These are phyloP conservation scores for Daedaleopsis sinensis DNA, from an alignment of 768 basidiomycete species.

Conservation along the genomic window DNA sequence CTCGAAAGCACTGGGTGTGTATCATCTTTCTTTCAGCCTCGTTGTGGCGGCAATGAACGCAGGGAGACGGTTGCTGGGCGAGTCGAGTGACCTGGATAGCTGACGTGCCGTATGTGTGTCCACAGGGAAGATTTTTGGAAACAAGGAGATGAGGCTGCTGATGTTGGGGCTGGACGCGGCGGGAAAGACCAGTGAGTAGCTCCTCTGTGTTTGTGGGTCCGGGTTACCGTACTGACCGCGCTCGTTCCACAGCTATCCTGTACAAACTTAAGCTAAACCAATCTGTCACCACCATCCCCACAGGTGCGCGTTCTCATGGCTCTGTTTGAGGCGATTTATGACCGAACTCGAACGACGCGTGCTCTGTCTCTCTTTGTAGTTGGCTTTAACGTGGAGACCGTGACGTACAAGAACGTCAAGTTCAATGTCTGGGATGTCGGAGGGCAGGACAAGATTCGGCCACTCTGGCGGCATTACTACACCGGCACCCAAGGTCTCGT, in stretches of 20 bases:
- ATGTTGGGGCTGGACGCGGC: conserved; percentile 98
- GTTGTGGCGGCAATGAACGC: conserved; percentile 1
- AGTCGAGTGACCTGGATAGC: conserved; percentile 6
- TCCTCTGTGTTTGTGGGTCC: background rate
- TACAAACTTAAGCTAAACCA: conserved; percentile 99
- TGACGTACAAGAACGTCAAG: conserved; percentile 98
- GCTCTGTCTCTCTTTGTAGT: conserved; percentile 47
- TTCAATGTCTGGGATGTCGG: conserved; percentile 98
- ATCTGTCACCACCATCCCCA: conserved; percentile 97
- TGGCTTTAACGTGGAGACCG: conserved; percentile 99
- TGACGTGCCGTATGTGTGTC: conserved; percentile 4
- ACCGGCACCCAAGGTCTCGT: conserved; percentile 98
- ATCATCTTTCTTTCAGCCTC: background rate
- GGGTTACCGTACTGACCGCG: conserved; percentile 9
- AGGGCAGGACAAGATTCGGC: conserved; percentile 99
- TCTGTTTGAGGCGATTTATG: background rate
- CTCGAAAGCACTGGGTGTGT: conserved; percentile 79
- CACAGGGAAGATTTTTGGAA: conserved; percentile 91
- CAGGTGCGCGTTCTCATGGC: conserved; percentile 51
- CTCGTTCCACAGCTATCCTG: conserved; percentile 72
- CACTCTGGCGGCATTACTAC: conserved; percentile 98
- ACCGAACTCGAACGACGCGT: background rate
- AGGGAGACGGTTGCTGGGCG: background rate
- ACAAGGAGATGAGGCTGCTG: conserved; percentile 97
- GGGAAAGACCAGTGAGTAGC: conserved; percentile 91